A percentile compares a stretch with the other conserved stretches of the same genome.
phyloP scores from a whole-genome alignment of 176 grass and related monocot genomes.

The Zea luxurians region DNA sequence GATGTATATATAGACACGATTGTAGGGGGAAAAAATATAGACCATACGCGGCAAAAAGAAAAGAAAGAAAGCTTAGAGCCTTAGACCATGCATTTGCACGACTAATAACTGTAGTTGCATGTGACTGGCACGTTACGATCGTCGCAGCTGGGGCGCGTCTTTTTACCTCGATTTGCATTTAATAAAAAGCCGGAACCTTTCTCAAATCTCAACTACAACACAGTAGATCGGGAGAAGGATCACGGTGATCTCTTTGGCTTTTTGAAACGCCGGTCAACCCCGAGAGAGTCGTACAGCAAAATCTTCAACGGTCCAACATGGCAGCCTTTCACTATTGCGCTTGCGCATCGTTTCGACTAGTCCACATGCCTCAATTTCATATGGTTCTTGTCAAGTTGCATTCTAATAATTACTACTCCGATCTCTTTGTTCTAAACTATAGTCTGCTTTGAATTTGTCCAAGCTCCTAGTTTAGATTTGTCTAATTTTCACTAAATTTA shows the following conservation, averaged over 20 bases:
- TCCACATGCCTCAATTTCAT: neutral
- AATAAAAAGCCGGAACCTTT: neutral
- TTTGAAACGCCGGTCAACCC: constrained; percentile 29
- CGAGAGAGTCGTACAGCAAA: neutral
- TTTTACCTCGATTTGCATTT: neutral
- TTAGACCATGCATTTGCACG: too few relatives aligned
- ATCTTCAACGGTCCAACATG: constrained; percentile 16
- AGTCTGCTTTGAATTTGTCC: too few relatives aligned
- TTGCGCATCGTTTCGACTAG: neutral
- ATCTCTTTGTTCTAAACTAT: too few relatives aligned
- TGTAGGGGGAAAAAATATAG: too few relatives aligned
- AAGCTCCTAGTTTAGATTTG: too few relatives aligned
- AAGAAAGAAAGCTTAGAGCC: too few relatives aligned
- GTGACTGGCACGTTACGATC: constrained; percentile 32
- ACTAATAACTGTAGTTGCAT: neutral
- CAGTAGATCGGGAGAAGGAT: constrained; percentile 33
- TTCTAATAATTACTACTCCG: too few relatives aligned
- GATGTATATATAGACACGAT: too few relatives aligned
- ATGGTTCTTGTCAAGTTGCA: neutral
- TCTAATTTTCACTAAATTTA: too few relatives aligned
- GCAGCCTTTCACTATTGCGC: neutral
- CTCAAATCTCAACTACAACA: neutral
- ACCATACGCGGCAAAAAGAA: too few relatives aligned
- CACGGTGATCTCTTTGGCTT: constrained; percentile 35
- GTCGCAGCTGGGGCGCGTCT: constrained; percentile 2